A percentile compares a stretch with the other conserved stretches of the same genome.
Conservation (phyloP, 2,329 filamentous ascomycete genomes). For the Alternaria consortialis region DNA sequence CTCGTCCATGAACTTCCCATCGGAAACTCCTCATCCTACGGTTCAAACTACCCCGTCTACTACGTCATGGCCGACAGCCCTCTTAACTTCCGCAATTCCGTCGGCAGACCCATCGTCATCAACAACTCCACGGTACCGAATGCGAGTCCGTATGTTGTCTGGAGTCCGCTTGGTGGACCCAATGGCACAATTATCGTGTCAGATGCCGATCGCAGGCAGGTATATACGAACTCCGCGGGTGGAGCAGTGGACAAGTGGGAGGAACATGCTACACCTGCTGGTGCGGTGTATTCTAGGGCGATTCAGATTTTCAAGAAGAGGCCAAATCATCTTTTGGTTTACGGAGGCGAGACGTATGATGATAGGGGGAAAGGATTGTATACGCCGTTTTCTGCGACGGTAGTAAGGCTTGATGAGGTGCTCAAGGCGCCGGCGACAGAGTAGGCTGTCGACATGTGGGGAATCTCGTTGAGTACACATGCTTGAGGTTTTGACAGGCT, state of each 20-base stretch:
- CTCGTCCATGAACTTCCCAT: constrained; percentile 32
- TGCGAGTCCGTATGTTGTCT: constrained; percentile 31
- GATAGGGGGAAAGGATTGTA: constrained; percentile 14
- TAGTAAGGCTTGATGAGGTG: constrained; percentile 15
- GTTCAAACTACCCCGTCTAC: constrained; percentile 34
- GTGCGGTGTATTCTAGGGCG: constrained; percentile 26
- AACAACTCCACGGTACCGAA: constrained; percentile 30
- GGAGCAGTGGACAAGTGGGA: constrained; percentile 31
- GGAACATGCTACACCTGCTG: constrained; percentile 30
- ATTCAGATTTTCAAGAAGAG: constrained; percentile 29
- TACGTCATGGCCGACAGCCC: constrained; percentile 33
- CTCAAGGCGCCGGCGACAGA: not conserved
- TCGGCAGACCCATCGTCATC: constrained; percentile 27
- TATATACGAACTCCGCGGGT: constrained; percentile 29
- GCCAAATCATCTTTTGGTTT: constrained; percentile 26
- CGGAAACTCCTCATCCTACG: constrained; percentile 24
- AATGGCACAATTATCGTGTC: constrained; percentile 34
- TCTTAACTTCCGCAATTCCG: constrained; percentile 23
- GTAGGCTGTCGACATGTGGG: not conserved
- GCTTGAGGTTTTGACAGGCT: too few relatives aligned
- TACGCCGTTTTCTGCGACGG: constrained; percentile 26
- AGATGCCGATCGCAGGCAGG: constrained; percentile 27
- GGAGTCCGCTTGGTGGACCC: constrained; percentile 32
- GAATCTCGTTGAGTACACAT: too few relatives aligned
- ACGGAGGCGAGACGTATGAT: constrained; percentile 32